Evolutionary conservation across 2,329 filamentous ascomycete species (phyloP), one percentile per base, ranked within the genome.

Genomic region (Pseudocercospora ulei): DNA sequence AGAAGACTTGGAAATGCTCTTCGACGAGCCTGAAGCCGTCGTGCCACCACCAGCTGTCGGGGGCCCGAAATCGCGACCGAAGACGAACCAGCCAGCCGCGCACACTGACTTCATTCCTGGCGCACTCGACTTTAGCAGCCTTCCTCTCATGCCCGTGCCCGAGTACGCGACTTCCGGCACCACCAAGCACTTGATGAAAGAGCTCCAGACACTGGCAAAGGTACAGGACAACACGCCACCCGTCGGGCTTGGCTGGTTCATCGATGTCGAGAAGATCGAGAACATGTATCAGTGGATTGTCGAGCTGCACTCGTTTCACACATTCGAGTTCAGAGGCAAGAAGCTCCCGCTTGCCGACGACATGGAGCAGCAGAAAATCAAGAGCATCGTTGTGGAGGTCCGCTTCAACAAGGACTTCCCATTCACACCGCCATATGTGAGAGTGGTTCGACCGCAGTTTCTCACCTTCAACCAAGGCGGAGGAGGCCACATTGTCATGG

Each of bases 231-330:
- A 58, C 7, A 75, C 70, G 1, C 71, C 75, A 0, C 57, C 74
- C 1, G 70, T 78, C 43, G 73, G 80, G 43, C 70, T 92, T 0
- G 87, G 87, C 9, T 94, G 86, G 85, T 85, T 84, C 55, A 77
- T 93, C 39, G 73, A 92, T 53, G 63, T 70, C 8, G 65, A 67
- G 4, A 71, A 74, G 34, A 66, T 87, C 23, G 71, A 65, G 13
- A 92, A 87, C 53, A 69, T 86, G 46, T 94, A 90, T 54, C 85
- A 92, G 54, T 93, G 86, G 86, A 85, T 93, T 42, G 77, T 92
- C 4, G 82, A 94, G 58, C 66, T 95, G 1, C 87, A 94, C 58
- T 83, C 79, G 27, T 93, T 94, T 53, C 58, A 64, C 1, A 52
- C 48, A 5, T 55, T 59, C 41, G 45, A 51, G 24, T 36, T 49